Base-by-base conservation (phyloP, 2,329 filamentous ascomycete species). In the Fusarium sp. region DNA sequence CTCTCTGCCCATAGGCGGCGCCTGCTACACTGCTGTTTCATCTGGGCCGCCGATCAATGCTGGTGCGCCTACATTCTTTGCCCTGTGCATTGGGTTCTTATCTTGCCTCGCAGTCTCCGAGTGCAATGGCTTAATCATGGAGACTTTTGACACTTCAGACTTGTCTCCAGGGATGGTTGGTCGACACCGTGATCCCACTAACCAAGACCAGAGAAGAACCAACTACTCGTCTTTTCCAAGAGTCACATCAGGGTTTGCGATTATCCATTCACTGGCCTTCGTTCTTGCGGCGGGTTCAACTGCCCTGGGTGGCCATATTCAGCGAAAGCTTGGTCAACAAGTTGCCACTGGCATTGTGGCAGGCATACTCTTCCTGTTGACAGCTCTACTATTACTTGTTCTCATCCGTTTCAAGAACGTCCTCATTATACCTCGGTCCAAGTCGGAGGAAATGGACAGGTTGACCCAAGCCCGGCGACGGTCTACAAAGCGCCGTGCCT, bases 101-200 rank as follows among this genome's bases (percentile, higher is more conserved):
- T 92, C 91, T 2, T 92, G 91, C 61, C 88, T 96, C 11, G 93
- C 92, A 2, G 91, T 94, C 54, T 90, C 93, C 3, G 93, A 95
- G 81, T 95, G 93, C 81, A 90, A 92, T 73, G 92, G 93, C 1
- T 84, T 95, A 35, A 88, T 95, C 79, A 95, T 95, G 93, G 93
- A 95, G 79, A 92, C 91, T 0, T 95, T 92, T 80, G 94, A 95
- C 80, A 93, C 91, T n/a, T 94, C 92, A 45, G 94, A 95, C 80
- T 85, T 95, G 5, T 92, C 93, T 74, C 91, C 92, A 3, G 91
- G 92, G 13, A 92, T 93, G 85, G 93, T 88, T 8, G 89, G 89
- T 33, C 85, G 86, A 18, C 86, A 86, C n/a, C 84, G 82, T 31
- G 84, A 84, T n/a, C 77, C 79, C 5, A 83, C 83, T 6, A 79